These are phyloP conservation scores for Erodium trifolium DNA, from an alignment of 441 rosid species.

Conservation along the genomic window DNA sequence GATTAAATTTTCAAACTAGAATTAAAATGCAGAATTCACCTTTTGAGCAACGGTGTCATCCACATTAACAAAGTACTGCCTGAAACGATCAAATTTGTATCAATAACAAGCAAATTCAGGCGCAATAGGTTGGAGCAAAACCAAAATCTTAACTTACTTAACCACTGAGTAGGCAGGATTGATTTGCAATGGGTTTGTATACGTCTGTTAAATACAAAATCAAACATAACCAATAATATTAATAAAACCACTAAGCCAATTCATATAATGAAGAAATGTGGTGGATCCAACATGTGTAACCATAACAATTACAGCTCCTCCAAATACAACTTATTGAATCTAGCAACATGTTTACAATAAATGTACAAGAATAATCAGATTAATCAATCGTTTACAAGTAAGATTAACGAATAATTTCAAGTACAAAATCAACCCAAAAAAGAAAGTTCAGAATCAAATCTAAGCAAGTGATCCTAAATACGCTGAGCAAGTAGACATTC, in stretches of 20 bases:
- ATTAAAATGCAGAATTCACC: slow-evolving; percentile 31
- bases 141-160: slow-evolving; percentile 41
- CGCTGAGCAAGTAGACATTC: too few species aligned
- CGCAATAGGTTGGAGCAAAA: background rate
- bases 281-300: too few species aligned
- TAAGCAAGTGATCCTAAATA: background rate
- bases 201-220: slow-evolving; percentile 38
- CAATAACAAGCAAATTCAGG: slow-evolving; percentile 1
- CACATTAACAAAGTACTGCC: slow-evolving; percentile 77
- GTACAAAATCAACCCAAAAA: background rate
- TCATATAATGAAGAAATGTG: background rate
- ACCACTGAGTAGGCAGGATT: slow-evolving; percentile 87
- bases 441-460: background rate
- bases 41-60: slow-evolving; percentile 79
- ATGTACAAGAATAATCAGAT: background rate
- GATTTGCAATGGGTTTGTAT: slow-evolving; percentile 70
- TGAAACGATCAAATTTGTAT: slow-evolving; percentile 21
- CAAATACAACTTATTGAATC: background rate
- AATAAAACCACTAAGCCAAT: background rate
- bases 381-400: background rate
- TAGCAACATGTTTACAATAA: background rate
- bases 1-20: slow-evolving; percentile 1
- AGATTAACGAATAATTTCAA: background rate
- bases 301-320: too few species aligned
- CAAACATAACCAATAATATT: background rate